Conservation (phyloP, 129 eudicot species). For the Helianthus annuus region DNA sequence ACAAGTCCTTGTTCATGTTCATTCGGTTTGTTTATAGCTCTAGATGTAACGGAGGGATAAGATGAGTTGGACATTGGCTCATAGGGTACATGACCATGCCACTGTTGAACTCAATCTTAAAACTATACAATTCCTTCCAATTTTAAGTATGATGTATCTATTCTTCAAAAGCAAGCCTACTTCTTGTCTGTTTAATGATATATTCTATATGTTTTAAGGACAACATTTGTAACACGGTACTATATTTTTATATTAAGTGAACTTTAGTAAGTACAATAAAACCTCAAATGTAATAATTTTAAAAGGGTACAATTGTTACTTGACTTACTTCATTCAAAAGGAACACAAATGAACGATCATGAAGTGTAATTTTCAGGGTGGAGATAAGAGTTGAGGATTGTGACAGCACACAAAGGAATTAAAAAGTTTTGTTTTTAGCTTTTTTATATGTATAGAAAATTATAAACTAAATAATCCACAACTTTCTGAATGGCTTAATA, state of each 20-base stretch:
- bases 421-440: neutral
- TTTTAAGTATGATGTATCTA: too few species aligned
- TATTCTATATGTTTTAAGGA: too few species aligned
- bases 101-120: too few species aligned
- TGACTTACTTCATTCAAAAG: slow-evolving; percentile 20
- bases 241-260: neutral
- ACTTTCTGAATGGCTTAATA: neutral
- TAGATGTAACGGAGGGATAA: too few species aligned
- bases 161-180: too few species aligned
- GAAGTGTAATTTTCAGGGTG: slow-evolving; percentile 29
- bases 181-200: too few species aligned
- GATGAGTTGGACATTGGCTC: too few species aligned
- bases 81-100: too few species aligned
- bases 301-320: slow-evolving; percentile 13
- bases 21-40: too few species aligned
- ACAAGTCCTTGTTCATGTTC: too few species aligned
- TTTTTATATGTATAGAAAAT: neutral
- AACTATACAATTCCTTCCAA: too few species aligned
- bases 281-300: slow-evolving; percentile 19
- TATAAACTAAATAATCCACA: neutral
- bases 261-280: slow-evolving; percentile 1
- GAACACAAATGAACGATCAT: slow-evolving; percentile 19
- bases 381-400: slow-evolving; percentile 21
- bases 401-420: slow-evolving; percentile 26
- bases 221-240: neutral